Percentiles rank a stretch among this genome's conserved stretches.
Conservation (phyloP, 1,139 yeast genomes). For the Candida glucosophila region DNA sequence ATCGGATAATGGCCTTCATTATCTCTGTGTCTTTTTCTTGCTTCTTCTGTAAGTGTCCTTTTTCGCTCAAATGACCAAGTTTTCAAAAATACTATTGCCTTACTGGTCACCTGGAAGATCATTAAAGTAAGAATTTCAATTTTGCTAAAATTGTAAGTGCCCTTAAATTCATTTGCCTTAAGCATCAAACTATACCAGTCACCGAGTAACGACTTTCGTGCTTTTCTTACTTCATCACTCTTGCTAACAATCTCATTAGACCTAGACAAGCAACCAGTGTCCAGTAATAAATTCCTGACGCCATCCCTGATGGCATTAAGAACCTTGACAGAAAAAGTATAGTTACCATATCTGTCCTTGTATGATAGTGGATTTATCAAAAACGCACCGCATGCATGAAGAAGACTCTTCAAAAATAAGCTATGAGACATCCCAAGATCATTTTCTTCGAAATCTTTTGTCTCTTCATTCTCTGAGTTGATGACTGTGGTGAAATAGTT, state of each 20-base stretch:
- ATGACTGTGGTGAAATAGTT: conserved; percentile 72
- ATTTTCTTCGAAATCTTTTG: conserved; percentile 11
- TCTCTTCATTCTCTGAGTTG: conserved; percentile 18
- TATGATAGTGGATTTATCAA: conserved; percentile 60
- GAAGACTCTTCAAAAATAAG: conserved; percentile 49
- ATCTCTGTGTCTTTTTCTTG: conserved; percentile 28
- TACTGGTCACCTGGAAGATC: conserved; percentile 65
- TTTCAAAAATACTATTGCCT: conserved; percentile 65
- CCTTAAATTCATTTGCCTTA: conserved; percentile 76
- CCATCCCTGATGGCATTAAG: conserved; percentile 65
- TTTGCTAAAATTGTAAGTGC: conserved; percentile 57
- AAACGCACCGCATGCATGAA: conserved; percentile 71
- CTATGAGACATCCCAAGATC: conserved; percentile 23
- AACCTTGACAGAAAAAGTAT: conserved; percentile 37
- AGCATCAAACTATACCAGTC: conserved; percentile 88
- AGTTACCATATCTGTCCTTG: conserved; percentile 28
- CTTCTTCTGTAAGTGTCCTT: conserved; percentile 45
- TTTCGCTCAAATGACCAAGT: conserved; percentile 68
- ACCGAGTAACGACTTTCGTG: conserved; percentile 73
- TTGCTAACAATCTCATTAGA: conserved; percentile 70
- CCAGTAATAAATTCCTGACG: conserved; percentile 63
- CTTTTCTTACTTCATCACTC: conserved; percentile 59
- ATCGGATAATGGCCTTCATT: conserved; percentile 35
- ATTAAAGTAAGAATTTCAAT: conserved; percentile 65
- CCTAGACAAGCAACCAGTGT: conserved; percentile 78